A percentile compares a stretch with the other conserved stretches of the same genome.
phyloP scores from a whole-genome alignment of 2,329 filamentous ascomycete species.

The Claviceps pusilla region DNA sequence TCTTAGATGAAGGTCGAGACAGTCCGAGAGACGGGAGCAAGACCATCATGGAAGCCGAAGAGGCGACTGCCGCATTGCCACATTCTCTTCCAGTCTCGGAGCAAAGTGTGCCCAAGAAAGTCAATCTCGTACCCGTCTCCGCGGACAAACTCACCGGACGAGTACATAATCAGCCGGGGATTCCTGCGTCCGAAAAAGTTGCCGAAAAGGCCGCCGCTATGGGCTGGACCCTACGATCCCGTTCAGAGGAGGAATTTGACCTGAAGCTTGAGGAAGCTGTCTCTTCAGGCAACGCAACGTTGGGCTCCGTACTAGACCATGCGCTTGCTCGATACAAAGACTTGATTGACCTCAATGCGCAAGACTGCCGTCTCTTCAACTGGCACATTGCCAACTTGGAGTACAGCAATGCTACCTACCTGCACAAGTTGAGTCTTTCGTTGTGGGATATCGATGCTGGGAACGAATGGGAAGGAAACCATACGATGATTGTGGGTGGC shows the following conservation, averaged over 20 bases:
- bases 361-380: constrained; percentile 81
- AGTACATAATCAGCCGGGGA: constrained; percentile 55
- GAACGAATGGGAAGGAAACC: constrained; percentile 91
- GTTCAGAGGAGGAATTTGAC: constrained; percentile 46
- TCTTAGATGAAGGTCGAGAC: constrained; percentile 74
- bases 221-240: constrained; percentile 64
- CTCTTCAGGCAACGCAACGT: constrained; percentile 49
- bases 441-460: constrained; percentile 96
- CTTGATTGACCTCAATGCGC: constrained; percentile 67
- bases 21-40: constrained; percentile 52
- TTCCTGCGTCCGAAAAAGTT: constrained; percentile 54
- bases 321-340: constrained; percentile 78
- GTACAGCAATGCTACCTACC: constrained; percentile 87
- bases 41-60: constrained; percentile 57
- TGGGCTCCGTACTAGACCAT: constrained; percentile 84
- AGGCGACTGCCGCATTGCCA: constrained; percentile 47
- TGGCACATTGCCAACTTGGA: constrained; percentile 98
- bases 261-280: constrained; percentile 57
- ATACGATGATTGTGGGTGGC: constrained; percentile 84
- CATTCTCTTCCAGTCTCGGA: constrained; percentile 38
- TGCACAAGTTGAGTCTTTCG: constrained; percentile 71
- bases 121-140: constrained; percentile 47
- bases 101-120: constrained; percentile 35
- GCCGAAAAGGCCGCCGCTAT: constrained; percentile 63
- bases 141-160: constrained; percentile 57